Evolutionary conservation across 352 stramenopile species (phyloP).

Genomic region (Elongisporangium prolatum): DNA sequence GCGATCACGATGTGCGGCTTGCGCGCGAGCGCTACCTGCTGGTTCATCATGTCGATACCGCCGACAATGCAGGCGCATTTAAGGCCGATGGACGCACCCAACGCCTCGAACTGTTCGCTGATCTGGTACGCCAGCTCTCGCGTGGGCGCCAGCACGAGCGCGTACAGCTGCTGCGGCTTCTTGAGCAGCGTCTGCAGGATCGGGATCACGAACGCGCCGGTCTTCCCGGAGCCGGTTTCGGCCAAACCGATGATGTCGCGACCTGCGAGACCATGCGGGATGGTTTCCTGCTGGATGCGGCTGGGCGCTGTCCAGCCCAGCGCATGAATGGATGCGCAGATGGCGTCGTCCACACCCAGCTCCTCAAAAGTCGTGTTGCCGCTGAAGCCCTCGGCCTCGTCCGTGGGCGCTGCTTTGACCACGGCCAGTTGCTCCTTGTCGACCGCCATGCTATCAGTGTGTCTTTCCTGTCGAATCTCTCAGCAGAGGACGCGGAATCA

Average conservation of each 20-base stretch:
- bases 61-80: constrained; percentile 92
- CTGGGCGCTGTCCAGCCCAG: constrained; percentile 93
- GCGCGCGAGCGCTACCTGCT: constrained; percentile 95
- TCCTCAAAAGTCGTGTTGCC: constrained; percentile 83
- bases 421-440: constrained; percentile 5
- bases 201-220: constrained; percentile 92
- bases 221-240: constrained; percentile 95
- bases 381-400: constrained; percentile 47
- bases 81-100: constrained; percentile 90
- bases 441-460: neutral
- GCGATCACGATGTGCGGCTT: constrained; percentile 96
- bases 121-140: constrained; percentile 97
- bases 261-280: constrained; percentile 90
- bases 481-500: neutral
- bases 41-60: constrained; percentile 96
- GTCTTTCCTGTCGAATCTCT: constrained; percentile 1
- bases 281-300: constrained; percentile 93
- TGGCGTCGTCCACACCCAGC: constrained; percentile 86
- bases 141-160: constrained; percentile 90
- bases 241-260: constrained; percentile 97
- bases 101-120: constrained; percentile 91
- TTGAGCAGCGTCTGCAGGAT: constrained; percentile 91
- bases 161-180: constrained; percentile 88
- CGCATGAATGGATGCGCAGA: constrained; percentile 90
- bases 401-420: constrained; percentile 10